phyloP scores from a whole-genome alignment of 805 yeast genomes.

The Saccharomycopsis fermentans region DNA sequence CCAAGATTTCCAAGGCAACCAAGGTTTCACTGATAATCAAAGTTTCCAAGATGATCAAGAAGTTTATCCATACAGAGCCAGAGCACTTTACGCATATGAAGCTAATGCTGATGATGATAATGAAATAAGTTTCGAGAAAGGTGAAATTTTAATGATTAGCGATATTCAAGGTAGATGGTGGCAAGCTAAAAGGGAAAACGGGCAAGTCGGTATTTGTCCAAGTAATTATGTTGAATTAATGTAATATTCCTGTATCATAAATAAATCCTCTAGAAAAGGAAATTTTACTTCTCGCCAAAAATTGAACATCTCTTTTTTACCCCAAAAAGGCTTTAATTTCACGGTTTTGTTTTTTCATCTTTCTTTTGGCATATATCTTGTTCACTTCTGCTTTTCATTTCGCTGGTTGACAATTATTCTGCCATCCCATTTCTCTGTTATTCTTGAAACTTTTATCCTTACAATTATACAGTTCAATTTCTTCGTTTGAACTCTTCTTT shows the following conservation, averaged over 20 bases:
- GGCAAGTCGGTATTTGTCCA: constrained; percentile 94
- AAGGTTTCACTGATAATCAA: constrained; percentile 5
- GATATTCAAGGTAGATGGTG: constrained; percentile 97
- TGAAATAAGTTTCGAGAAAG: constrained; percentile 83
- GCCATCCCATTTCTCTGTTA: neutral
- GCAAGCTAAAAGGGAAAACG: constrained; percentile 86
- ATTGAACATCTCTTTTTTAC: neutral
- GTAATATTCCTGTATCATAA: neutral
- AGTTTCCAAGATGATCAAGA: constrained; percentile 19
- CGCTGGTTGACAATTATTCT: neutral
- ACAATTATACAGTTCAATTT: neutral
- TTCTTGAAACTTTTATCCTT: neutral
- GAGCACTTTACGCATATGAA: constrained; percentile 75
- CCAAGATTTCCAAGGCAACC: constrained; percentile 3
- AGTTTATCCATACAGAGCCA: constrained; percentile 70
- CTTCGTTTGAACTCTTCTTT: neutral
- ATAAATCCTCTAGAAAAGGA: neutral
- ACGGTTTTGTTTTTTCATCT: neutral
- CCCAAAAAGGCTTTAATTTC: neutral
- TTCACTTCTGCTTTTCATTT: neutral
- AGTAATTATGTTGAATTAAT: constrained; percentile 81
- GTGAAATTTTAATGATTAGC: constrained; percentile 83
- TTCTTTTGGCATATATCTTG: neutral
- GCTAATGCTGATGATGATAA: constrained; percentile 91
- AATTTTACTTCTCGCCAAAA: too few species aligned